These are phyloP conservation scores for Barnettozyma pratensis DNA, from an alignment of 805 yeast genomes.

Conservation along the genomic window DNA sequence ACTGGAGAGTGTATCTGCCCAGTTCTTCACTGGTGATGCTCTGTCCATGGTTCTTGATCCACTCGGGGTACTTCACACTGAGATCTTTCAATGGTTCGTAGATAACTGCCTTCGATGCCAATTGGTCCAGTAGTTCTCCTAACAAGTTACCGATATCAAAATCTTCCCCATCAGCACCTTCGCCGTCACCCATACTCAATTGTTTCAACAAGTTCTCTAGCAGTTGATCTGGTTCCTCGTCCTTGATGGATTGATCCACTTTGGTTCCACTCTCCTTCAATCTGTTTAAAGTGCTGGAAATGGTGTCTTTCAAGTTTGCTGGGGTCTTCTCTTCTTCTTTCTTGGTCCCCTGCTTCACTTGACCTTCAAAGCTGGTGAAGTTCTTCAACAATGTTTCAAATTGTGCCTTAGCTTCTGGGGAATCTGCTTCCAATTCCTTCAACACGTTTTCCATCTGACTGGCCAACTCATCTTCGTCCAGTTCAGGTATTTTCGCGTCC, in stretches of 20 bases:
- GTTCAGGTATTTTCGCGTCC: no score
- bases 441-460: conserved; percentile 25
- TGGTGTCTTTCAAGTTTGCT: conserved; percentile 59
- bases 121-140: conserved; percentile 71
- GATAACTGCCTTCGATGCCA: conserved; percentile 78
- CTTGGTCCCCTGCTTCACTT: conserved; percentile 3
- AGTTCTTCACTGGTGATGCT: conserved; percentile 37
- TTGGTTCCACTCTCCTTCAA: conserved; percentile 70
- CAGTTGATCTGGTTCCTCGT: conserved; percentile 47
- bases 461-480: conserved; percentile 1
- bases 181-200: conserved; percentile 40
- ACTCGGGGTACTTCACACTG: conserved; percentile 64
- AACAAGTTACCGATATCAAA: conserved; percentile 62
- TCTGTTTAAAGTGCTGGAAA: conserved; percentile 74
- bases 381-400: conserved; percentile 39
- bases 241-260: conserved; percentile 54
- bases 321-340: conserved; percentile 7
- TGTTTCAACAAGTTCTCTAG: conserved; percentile 63
- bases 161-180: conserved; percentile 32
- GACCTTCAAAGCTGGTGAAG: conserved; percentile 22
- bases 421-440: conserved; percentile 34
- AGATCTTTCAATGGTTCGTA: conserved; percentile 87
- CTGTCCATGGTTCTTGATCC: conserved; percentile 53
- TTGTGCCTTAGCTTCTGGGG: conserved; percentile 47
- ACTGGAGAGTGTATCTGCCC: conserved; percentile 56